Base-by-base conservation (phyloP, 2,329 filamentous ascomycete genomes). In the Neofusicoccum kwambonambiense region DNA sequence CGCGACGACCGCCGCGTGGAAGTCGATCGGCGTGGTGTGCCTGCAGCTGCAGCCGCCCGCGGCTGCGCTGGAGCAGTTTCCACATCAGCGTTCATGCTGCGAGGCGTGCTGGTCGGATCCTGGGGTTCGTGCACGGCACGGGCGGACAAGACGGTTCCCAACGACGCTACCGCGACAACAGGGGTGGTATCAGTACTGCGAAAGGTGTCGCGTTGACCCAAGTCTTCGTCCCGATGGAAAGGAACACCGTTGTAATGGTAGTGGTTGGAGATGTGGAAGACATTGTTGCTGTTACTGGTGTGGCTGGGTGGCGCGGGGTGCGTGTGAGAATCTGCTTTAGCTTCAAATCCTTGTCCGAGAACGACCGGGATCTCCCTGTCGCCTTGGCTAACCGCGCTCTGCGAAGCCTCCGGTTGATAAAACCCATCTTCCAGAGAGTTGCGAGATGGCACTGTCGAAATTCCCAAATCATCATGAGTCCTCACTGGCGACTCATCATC, bases 111-210 rank as follows among this genome's bases (percentile, higher is more conserved):
- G 42, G 51, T 60, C 39, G 27, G 45, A 41, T 52, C 37, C 12
- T 61, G 47, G 12, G 63, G 56, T 41, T 65, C 47, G 19, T 65
- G 52, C 37, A 65, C 63, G 12, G 63, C 52, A 41, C 71, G 75
- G 47, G 75, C 70, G 69, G 72, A 72, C 50, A 76, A 62, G 5
- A 77, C 69, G 17, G 73, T 74, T 9, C 73, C 74, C 41, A 75
- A 70, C 17, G 72, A 70, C 34, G 74, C 73, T 64, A 72, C 74
- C 19, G 69, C 68, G 7, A 76, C 62, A n/a, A 74, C 68, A 27
- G 75, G 75, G 4, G 74, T 72, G 4, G 74, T 67, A 42, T 75
- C 75, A 67, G 64, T 60, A 45, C 63, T 65, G 13, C 37, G 44
- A 19, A 61, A 37, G 12, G 63, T 65, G 27, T 61, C 63, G 44